phyloP scores from a whole-genome alignment of 768 basidiomycete genomes.

The Phlebiopsis flavidoalba region DNA sequence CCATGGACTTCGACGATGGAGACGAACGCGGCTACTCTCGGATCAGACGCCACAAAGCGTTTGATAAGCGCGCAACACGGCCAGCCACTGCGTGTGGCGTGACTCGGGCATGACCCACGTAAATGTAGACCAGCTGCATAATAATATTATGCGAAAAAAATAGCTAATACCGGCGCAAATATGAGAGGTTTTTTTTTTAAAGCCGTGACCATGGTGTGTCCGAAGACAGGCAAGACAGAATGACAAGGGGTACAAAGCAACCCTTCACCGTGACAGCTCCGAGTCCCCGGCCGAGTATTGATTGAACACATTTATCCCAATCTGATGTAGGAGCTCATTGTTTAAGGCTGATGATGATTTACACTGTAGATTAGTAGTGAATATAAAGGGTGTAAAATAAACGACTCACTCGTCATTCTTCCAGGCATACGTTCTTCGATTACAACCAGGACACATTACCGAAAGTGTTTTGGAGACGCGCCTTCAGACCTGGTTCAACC shows the following conservation, averaged over 20 bases:
- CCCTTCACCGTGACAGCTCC: no score
- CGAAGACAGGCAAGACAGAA: no score
- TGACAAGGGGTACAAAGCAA: no score
- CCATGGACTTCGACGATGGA: not conserved
- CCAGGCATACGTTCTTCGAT: not conserved
- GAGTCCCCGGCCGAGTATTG: no score
- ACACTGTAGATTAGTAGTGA: not conserved
- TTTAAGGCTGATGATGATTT: not conserved
- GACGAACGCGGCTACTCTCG: not conserved
- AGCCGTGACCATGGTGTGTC: no score
- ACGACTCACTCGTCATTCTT: not conserved
- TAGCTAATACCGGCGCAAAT: no score
- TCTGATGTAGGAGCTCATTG: not conserved
- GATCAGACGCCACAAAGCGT: not conserved
- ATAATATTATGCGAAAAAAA: no score
- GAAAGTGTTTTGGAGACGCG: not conserved
- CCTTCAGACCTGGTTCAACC: not conserved
- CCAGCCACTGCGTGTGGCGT: no score
- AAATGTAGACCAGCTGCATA: no score
- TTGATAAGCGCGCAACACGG: not conserved
- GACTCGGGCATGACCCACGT: no score
- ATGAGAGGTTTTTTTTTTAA: no score
- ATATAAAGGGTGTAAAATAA: not conserved
- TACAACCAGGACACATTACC: not conserved
- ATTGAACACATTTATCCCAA: no score